Evolutionary conservation across 140 eudicot genomes (phyloP), one percentile per base, ranked within the genome.

Genomic region (Erigeron philadelphicus): DNA sequence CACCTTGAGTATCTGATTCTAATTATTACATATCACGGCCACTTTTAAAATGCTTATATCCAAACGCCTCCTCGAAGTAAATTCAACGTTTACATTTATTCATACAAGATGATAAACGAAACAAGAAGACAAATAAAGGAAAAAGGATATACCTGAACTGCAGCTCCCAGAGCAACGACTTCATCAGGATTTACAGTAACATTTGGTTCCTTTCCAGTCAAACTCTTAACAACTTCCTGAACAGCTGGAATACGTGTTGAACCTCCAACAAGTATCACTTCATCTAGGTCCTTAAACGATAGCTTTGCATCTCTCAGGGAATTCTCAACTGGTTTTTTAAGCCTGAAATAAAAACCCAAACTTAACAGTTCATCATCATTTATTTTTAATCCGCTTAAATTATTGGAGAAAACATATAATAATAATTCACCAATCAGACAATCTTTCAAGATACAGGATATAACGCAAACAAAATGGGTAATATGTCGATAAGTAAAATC

Each of bases 181-280:
- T 88, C 98, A 81, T 92, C 96, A 0, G 98, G 98, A 61, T 92
- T 92, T 59, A 92, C 98, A 5, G 98, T 88, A 15, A 92, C 92
- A 78, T 92, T 92, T 53, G 98, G 96, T 38, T 88, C 96, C 81
- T 88, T 92, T 82, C 95, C 95, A 13, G 96, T 92, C 75, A 92
- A 38, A 54, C 80, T 81, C 81, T 86, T 88, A 13, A 92, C 92
- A 62, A 92, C 84, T 81, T 87, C 98, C 78, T 92, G 98, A 64
- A 92, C 98, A 60, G 98, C 95, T 64, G 98, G 98, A 73, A 92
- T 92, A 72, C 98, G 95, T 35, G 98, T 92, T 40, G 96, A 92
- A 57, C 98, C 98, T 71, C 98, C 98, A 77, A 92, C 98, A 72
- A 92, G 96, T 60, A 92, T 92, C 63, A 92, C 96, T 73, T 92